phyloP scores from a whole-genome alignment of 306 rosid genomes.

The Castanea mollissima region DNA sequence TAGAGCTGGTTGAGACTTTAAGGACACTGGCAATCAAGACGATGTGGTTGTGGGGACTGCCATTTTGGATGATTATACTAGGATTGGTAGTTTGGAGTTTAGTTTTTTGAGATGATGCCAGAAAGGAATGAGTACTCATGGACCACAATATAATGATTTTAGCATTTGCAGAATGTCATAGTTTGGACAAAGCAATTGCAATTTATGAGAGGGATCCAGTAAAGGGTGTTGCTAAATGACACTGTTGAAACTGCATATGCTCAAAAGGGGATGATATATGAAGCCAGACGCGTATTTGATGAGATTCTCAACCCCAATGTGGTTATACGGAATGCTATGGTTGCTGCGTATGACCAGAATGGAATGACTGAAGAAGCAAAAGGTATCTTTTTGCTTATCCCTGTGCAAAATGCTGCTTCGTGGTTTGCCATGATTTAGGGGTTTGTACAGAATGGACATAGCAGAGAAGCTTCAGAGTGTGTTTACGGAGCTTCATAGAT shows the following conservation, averaged over 20 bases:
- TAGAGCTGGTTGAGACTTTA: constrained; percentile 23
- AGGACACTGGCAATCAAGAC: constrained; percentile 25
- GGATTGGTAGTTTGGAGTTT: constrained; percentile 27
- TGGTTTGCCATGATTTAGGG: constrained; percentile 37
- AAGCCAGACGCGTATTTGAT: constrained; percentile 30
- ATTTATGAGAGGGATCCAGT: constrained; percentile 26
- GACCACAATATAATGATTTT: constrained; percentile 25
- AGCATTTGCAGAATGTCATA: constrained; percentile 24
- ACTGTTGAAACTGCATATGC: constrained; percentile 35
- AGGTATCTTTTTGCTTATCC: constrained; percentile 20
- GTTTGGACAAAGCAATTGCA: constrained; percentile 19
- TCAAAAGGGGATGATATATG: constrained; percentile 22
- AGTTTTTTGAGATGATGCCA: constrained; percentile 29
- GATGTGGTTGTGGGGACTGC: constrained; percentile 32
- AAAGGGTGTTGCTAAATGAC: constrained; percentile 19
- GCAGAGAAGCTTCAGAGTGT: constrained; percentile 28
- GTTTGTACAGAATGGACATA: constrained; percentile 33
- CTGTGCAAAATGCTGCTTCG: constrained; percentile 26
- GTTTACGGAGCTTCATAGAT: constrained; percentile 32
- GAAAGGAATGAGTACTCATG: constrained; percentile 32
- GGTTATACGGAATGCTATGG: constrained; percentile 38
- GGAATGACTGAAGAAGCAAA: constrained; percentile 44
- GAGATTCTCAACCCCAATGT: constrained; percentile 30
- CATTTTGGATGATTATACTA: constrained; percentile 24
- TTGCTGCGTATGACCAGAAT: constrained; percentile 37